Base-by-base conservation (phyloP, 2,329 filamentous ascomycete genomes). In the Lithohypha guttulata region DNA sequence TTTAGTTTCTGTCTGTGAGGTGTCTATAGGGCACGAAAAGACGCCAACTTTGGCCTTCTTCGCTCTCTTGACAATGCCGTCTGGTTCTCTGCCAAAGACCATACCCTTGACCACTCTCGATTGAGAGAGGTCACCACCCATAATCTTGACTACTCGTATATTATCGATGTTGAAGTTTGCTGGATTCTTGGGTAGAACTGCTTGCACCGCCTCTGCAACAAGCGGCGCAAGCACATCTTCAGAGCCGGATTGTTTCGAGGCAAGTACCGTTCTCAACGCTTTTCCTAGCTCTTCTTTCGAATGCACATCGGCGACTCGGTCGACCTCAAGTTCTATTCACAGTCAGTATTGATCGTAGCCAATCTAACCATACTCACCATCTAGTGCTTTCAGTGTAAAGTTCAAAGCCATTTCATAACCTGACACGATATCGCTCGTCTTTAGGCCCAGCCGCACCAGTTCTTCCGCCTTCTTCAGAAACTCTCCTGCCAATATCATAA, bases 111-210 rank as follows among this genome's bases (percentile, higher is more conserved):
- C 81, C 10, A 98, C 89, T 51, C 77, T 79, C 61, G 86, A 94
- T 68, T 98, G 87, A 56, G 93, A 84, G 57, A 98, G 69, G 59
- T 82, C 86, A 49, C 91, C 89, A 53, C 91, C 91, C 89, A 98
- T 96, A 56, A 98, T 98, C 75, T 98, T 98, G 54, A 98, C 93
- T 42, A 98, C 93, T 44, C 91, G 84, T 55, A 98, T 81, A 63
- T 98, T 98, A 70, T 98, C 91, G 49, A 98, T 86, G 64, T 95
- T 98, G 75, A 98, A 98, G 67, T 93, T 87, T 59, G 73, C 66
- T 15, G 91, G 83, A 66, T 95, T 94, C 71, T 95, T 95, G 51
- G 93, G 91, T 47, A 98, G 74, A 14, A 98, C 87, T 30, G 85
- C 79, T 41, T 96, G 76, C 15, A 79, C 75, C 20, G 75, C 76